Evolutionary conservation across 352 stramenopile genomes (phyloP), one percentile per base, ranked within the genome.

Genomic region (Globisporangium middletonii): DNA sequence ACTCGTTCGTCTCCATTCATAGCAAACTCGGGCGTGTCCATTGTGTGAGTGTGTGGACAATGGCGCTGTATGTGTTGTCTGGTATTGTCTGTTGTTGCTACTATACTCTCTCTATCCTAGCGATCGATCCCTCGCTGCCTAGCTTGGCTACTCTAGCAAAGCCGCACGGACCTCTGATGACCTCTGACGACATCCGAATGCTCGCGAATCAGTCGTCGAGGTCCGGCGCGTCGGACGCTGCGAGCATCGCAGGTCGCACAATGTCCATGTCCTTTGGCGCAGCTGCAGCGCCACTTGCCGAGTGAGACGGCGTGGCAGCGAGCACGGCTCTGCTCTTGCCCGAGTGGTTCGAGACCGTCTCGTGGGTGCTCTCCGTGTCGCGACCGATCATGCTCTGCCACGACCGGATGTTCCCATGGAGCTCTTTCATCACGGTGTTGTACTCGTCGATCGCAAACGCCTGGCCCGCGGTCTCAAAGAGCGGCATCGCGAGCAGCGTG

Each of bases 371-470:
- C 42, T 71, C 61, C 12, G 57, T 65, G 49, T 54, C 49, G 23
- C 67, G 53, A 27, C 69, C 65, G 44, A 81, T 82, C 37, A 74
- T 75, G 8, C 48, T 48, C 48, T 82, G 77, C 79, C 79, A 87
- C 62, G 58, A 66, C 1, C 64, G 44, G 33, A 79, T 75, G 53
- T 90, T 88, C 45, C 57, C 70, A 9, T 72, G 71, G 30, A 90
- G 59, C 23, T 86, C 63, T 1, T 62, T 68, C 38, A 88, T 68
- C n/a, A 87, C 67, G 1, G 49, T 52, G 37, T 74, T 64, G 50
- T 87, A 86, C 49, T 86, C 72, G 27, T 87, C 73, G 44, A 88
- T 84, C 11, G 72, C 67, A 48, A 90, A 78, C 18, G 71, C 76
- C 37, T 85, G 76, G 4, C 76, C 72, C 0, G 72, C 73, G 9